Base-by-base conservation (phyloP, 441 rosid species). In the Macaranga tanarius region DNA sequence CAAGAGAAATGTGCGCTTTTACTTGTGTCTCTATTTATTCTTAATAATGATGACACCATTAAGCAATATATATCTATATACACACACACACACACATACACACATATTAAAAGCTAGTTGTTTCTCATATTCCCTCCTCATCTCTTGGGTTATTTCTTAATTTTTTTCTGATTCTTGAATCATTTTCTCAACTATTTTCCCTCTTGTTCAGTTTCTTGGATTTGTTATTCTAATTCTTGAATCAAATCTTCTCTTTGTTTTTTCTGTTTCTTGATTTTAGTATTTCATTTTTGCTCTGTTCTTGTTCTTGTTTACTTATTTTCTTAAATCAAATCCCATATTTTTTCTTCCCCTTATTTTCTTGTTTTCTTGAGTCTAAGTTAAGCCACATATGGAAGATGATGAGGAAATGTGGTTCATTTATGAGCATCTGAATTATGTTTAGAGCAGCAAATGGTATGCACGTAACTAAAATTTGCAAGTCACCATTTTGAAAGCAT, bases 171-270 rank as follows among this genome's bases (percentile, higher is more conserved):
- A 72, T 77, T 73, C 86, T 72, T 75, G 57, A 64, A 76, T 77
- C 70, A 25, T 79, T 77, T 84, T 71, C 76, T 57, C 69, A n/a
- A n/a, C n/a, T n/a, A 56, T 77, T 81, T 81, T 74, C 81, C 42
- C 52, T 63, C 78, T 17, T 66, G 57, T 44, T 71, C 52, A 65
- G 69, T 74, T 72, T 68, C 60, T 77, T 64, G 65, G 44, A 57
- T 72, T 70, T n/a, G n/a, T n/a, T 61, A 40, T 66, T 79, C 71
- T 65, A 77, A 73, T 77, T 74, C 86, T 67, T 75, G 58, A 65
- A 77, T 77, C 71, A 28, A 55, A 50, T 45, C n/a, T 28, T 28
- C 40, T 42, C 63, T 52, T 72, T 68, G 50, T 62, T 72, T 68
- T n/a, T 69, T 61, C 47, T 34, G 40, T 52, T 61, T 58, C 74